These are phyloP conservation scores for Cladosporium austrohemisphaericum DNA, from an alignment of 2,329 filamentous ascomycete genomes.

Conservation along the genomic window DNA sequence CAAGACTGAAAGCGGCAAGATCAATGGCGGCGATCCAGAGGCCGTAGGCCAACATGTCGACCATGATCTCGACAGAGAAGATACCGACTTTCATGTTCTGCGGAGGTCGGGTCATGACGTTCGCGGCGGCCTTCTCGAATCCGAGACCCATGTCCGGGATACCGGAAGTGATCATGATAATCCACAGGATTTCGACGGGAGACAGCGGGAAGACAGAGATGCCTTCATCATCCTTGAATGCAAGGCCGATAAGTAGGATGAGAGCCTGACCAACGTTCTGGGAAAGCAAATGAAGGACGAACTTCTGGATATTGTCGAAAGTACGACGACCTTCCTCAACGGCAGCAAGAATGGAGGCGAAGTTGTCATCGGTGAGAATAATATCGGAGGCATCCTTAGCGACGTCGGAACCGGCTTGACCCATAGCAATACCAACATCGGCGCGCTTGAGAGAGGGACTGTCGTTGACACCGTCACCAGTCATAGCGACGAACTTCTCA, in stretches of 20 bases:
- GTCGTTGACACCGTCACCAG: conserved; percentile 84
- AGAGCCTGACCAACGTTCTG: conserved; percentile 88
- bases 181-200: conserved; percentile 85
- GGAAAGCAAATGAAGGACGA: conserved; percentile 87
- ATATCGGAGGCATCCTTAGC: conserved; percentile 81
- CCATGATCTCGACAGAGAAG: conserved; percentile 72
- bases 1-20: conserved; percentile 61
- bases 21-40: conserved; percentile 67
- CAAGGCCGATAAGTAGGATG: conserved; percentile 74
- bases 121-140: conserved; percentile 68
- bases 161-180: conserved; percentile 88
- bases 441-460: conserved; percentile 75
- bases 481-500: conserved; percentile 76
- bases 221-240: conserved; percentile 67
- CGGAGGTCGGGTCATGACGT: conserved; percentile 77
- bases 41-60: conserved; percentile 78
- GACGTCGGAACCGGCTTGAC: conserved; percentile 76
- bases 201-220: conserved; percentile 82
- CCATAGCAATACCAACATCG: conserved; percentile 88
- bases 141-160: conserved; percentile 86
- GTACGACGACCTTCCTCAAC: conserved; percentile 80
- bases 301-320: conserved; percentile 88
- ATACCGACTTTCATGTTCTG: conserved; percentile 65
- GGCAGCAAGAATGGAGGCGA: conserved; percentile 78
- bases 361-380: conserved; percentile 84